Evolutionary conservation across 306 rosid genomes (phyloP), one percentile per base, ranked within the genome.

Genomic region (Quercus wislizeni): DNA sequence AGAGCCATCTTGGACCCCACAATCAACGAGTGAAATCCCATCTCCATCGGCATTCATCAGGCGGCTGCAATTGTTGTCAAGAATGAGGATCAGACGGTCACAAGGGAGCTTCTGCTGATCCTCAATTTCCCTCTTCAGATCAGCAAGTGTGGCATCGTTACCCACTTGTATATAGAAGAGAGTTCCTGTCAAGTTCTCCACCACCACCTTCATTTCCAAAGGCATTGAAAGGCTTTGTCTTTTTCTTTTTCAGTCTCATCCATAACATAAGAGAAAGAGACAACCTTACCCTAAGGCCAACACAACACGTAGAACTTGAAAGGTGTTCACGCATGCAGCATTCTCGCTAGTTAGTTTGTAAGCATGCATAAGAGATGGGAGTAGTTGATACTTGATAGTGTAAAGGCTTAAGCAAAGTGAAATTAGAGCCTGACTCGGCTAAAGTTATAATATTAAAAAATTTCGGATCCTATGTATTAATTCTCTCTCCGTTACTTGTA

Each of bases 1-100:
- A 31, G 85, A 81, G n/a, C 89, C 87, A 80, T 89, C 92, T 69
- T 79, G 79, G 71, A 92, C 83, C 5, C 97, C 96, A 81, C 68
- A 90, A 79, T 90, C 89, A 76, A 65, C 33, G 2, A 92, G 84
- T 5, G 89, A 71, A 14, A 43, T 23, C 12, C 69, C 82, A 62
- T 83, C 91, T 5, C 81, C 87, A 1, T 78, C 83, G n/a, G 33
- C 75, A 3, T 46, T 79, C 55, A 83, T 76, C 67, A 79, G 20
- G 79, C 35, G 73, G 49, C 71, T 35, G 19, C 6, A 54, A 80
- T 83, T 73, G 13, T 23, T 30, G 71, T 80, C 82, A 5, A 81
- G 88, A 56, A 89, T 35, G 28, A 87, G 82, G 80, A 90, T 81
- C 75, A 84, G 73, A 79, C 92, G 95, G 65, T 90, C 84, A 78